Evolutionary conservation across 768 basidiomycete genomes (phyloP).

Genomic region (Boletus rex-veris): DNA sequence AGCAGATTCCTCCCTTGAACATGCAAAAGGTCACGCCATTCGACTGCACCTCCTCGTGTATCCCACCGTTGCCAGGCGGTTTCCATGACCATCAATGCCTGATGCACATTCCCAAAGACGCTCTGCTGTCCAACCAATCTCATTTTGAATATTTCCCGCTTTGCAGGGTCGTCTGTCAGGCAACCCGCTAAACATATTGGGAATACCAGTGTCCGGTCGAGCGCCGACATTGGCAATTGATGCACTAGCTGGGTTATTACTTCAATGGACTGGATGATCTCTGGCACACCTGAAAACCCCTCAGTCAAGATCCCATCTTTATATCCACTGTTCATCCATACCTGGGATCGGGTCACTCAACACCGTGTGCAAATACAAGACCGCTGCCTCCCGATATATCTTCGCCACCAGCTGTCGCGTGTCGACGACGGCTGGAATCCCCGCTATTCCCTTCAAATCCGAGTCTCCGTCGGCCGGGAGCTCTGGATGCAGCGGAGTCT

Average conservation of each 20-base stretch:
- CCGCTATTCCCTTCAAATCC: constrained; percentile 25
- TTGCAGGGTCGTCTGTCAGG: constrained; percentile 62
- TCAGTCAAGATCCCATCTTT: background rate
- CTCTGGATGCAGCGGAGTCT: constrained; percentile 41
- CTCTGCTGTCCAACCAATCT: constrained; percentile 54
- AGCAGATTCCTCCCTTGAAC: constrained; percentile 29
- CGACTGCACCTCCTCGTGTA: constrained; percentile 47
- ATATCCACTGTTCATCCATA: constrained; percentile 33
- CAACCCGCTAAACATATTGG: constrained; percentile 73
- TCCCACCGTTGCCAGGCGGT: constrained; percentile 68
- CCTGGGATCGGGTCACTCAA: constrained; percentile 68
- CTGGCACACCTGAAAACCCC: constrained; percentile 56
- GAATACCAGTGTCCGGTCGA: constrained; percentile 68
- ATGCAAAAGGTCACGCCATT: constrained; percentile 55
- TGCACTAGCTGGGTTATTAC: constrained; percentile 50
- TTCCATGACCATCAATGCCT: constrained; percentile 61
- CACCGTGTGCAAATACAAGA: constrained; percentile 68
- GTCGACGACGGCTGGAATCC: constrained; percentile 38
- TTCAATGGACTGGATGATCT: constrained; percentile 59
- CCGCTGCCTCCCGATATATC: constrained; percentile 63
- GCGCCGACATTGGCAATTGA: constrained; percentile 52
- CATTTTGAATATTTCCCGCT: constrained; percentile 56
- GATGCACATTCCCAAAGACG: constrained; percentile 57
- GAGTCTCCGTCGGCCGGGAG: constrained; percentile 23
- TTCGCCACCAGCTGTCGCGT: constrained; percentile 46